phyloP scores from a whole-genome alignment of 2,329 filamentous ascomycete genomes.

The Drechslerella dactyloides region DNA sequence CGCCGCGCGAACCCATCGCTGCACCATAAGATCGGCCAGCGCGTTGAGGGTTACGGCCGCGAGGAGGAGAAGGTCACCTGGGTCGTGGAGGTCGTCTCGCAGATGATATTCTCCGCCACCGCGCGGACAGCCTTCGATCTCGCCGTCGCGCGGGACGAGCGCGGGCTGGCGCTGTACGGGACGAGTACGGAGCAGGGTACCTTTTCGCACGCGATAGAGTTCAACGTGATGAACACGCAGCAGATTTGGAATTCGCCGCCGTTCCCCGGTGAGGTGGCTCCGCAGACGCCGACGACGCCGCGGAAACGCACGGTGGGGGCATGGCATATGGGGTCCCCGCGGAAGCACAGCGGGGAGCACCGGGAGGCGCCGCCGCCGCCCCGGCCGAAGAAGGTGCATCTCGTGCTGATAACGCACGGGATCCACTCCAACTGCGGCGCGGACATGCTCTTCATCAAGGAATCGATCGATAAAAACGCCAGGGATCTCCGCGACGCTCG shows the following conservation, averaged over 20 bases:
- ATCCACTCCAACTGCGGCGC: conserved; percentile 93
- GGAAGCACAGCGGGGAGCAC: conserved; percentile 25
- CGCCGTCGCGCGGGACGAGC: conserved; percentile 81
- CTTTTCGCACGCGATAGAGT: conserved; percentile 77
- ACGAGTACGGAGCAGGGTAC: conserved; percentile 39
- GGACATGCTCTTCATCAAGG: conserved; percentile 96
- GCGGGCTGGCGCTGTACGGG: conserved; percentile 65
- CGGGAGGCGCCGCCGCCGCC: conserved; percentile 64
- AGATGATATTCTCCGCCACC: conserved; percentile 90
- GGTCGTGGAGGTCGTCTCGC: conserved; percentile 89
- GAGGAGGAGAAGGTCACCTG: conserved; percentile 72
- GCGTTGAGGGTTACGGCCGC: conserved; percentile 51
- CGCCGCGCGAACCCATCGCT: conserved; percentile 17
- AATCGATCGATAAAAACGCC: conserved; percentile 87
- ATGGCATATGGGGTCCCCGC: conserved; percentile 33
- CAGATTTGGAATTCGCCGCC: conserved; percentile 91
- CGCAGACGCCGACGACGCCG: conserved; percentile 40
- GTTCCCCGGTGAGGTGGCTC: conserved; percentile 69
- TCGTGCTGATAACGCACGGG: conserved; percentile 92
- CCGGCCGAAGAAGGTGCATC: conserved; percentile 79
- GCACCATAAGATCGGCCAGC: conserved; percentile 30
- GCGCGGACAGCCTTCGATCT: conserved; percentile 89
- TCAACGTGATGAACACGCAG: conserved; percentile 85
- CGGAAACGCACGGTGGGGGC: conserved; percentile 18
- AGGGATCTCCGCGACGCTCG: conserved; percentile 75